Evolutionary conservation across 1,284 basidiomycete genomes (phyloP).

Genomic region (Psilocybe mexicana): DNA sequence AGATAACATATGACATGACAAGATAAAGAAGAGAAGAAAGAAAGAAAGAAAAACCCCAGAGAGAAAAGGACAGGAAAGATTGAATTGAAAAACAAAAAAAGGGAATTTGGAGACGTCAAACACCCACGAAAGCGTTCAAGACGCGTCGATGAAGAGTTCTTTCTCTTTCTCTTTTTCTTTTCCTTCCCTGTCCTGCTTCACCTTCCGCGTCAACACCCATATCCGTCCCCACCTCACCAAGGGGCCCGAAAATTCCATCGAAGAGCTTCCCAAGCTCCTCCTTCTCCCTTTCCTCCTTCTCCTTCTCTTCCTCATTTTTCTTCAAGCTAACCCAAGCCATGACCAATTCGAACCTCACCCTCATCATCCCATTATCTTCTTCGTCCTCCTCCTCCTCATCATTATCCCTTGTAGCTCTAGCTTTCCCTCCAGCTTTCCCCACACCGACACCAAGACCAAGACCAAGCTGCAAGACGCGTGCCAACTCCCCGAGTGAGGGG

Average conservation of each 20-base stretch:
- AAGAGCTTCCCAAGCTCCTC: constrained; percentile 3
- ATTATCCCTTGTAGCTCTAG: too few relatives aligned
- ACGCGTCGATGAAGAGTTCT: too few relatives aligned
- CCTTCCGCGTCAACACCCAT: neutral
- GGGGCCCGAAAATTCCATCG: neutral
- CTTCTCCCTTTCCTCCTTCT: neutral
- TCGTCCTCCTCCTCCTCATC: constrained; percentile 16
- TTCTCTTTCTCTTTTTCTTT: neutral
- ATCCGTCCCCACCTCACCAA: neutral
- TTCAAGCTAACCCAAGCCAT: constrained; percentile 14
- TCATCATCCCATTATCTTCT: constrained; percentile 16
- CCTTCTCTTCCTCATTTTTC: neutral
- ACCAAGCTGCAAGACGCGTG: neutral
- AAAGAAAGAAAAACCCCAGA: too few relatives aligned
- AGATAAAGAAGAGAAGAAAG: too few relatives aligned
- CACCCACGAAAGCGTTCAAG: too few relatives aligned
- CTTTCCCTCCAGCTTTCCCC: too few relatives aligned
- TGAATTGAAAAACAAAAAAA: too few relatives aligned
- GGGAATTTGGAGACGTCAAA: too few relatives aligned
- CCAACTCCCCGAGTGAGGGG: neutral
- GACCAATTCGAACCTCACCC: constrained; percentile 22
- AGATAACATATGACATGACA: too few relatives aligned
- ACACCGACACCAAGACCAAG: neutral
- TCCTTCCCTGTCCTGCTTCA: neutral
- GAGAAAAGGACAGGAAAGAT: too few relatives aligned